Percentiles rank a stretch among this genome's conserved stretches.
These are phyloP conservation scores for Mycena rosella DNA, from an alignment of 768 basidiomycete species.

Conservation along the genomic window DNA sequence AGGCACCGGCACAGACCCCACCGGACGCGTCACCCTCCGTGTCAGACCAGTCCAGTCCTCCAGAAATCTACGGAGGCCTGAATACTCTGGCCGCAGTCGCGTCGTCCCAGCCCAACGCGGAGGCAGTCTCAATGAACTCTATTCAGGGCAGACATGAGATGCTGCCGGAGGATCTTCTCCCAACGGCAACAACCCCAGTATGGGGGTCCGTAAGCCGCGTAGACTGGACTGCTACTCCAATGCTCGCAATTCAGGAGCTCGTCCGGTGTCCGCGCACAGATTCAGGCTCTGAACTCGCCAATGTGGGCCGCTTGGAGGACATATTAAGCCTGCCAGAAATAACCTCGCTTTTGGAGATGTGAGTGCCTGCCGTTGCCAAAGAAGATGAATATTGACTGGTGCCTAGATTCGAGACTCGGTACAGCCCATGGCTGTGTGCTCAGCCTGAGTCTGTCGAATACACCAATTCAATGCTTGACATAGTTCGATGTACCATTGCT, in stretches of 20 bases:
- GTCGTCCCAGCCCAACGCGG: conserved; percentile 32
- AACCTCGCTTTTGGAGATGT: conserved; percentile 54
- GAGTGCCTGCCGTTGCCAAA: conserved; percentile 22
- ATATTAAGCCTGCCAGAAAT: conserved; percentile 53
- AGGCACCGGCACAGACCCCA: conserved; percentile 5
- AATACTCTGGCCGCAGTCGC: conserved; percentile 28
- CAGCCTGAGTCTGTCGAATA: conserved; percentile 48
- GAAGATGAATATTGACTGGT: conserved; percentile 7
- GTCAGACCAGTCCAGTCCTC: background rate
- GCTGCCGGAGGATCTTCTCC: conserved; percentile 52
- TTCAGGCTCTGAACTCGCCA: conserved; percentile 14
- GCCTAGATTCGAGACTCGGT: conserved; percentile 56
- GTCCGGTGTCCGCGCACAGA: conserved; percentile 42
- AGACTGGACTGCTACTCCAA: conserved; percentile 60
- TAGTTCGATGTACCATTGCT: conserved; percentile 61
- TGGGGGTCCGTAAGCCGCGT: conserved; percentile 52
- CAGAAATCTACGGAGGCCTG: conserved; percentile 16
- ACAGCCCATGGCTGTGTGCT: conserved; percentile 59
- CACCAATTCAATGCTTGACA: conserved; percentile 50
- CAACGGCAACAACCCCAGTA: conserved; percentile 52
- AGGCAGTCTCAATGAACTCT: background rate
- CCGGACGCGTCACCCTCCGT: conserved; percentile 5
- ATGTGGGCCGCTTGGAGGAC: conserved; percentile 38
- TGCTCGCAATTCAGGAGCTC: conserved; percentile 60
- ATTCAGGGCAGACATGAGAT: conserved; percentile 41